Evolutionary conservation across 2,329 filamentous ascomycete species (phyloP), one percentile per base, ranked within the genome.

Genomic region (Pyrenophora tritici-repentis): DNA sequence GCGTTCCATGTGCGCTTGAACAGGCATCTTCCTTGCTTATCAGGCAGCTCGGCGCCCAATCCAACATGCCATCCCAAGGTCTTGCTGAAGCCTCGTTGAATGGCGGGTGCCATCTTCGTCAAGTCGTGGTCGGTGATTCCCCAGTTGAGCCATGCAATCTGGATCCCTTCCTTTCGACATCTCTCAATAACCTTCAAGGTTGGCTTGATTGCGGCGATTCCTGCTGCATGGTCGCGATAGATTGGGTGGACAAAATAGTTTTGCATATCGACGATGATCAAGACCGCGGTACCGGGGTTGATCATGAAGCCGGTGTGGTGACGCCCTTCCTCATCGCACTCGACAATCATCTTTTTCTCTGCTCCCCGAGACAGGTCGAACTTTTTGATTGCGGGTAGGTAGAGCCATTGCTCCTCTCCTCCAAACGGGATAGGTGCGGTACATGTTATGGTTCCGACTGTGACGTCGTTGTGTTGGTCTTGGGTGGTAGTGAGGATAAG

Each of bases 241-340:
- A 63, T 52, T 3, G 67, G 66, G 38, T 71, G 59, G 38, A 76
- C 58, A 56, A 76, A 77, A 61, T 75, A 76, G 59, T 76, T 77
- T 48, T 77, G 75, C 74, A 76, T 77, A 58, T 77, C 74, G 44
- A 77, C 68, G 26, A 76, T 62, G 22, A 76, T 68, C 24, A 76
- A 56, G 20, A 75, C 63, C 1, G 75, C 72, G 31, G 63, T 72
- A 43, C 64, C 68, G 5, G 75, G 74, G 55, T 76, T 72, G 47
- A 76, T 74, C 53, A 73, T 66, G 61, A 74, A 73, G 35, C 75
- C 74, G 14, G 68, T 69, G 55, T 77, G 74, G 58, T 52, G 42
- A 20, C 69, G 66, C 17, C 73, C 66, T 34, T 65, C 66, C 58
- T 75, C 73, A 58, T 76, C 73, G 55, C 72, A 74, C 44, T 75